These are phyloP conservation scores for Wallacemonas sp. DNA, from an alignment of 208 protist genomes.

Conservation along the genomic window DNA sequence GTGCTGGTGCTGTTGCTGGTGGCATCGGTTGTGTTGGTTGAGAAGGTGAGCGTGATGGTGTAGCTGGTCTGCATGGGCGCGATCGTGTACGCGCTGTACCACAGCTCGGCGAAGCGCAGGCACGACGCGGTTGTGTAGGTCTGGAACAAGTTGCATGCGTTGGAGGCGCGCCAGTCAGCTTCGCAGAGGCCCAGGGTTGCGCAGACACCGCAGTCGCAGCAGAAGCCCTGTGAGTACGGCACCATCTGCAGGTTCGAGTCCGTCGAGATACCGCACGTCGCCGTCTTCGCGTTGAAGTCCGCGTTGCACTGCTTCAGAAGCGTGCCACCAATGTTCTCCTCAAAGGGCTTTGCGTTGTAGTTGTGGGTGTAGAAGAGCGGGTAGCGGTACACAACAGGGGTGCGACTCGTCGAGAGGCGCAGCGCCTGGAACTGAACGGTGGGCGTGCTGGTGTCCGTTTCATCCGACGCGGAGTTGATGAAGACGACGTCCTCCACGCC, in stretches of 20 bases:
- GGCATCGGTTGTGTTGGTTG: conserved; percentile 16
- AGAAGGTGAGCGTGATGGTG: conserved; percentile 56
- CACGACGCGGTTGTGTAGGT: conserved; percentile 68
- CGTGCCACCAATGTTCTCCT: conserved; percentile 48
- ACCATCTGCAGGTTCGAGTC: conserved; percentile 43
- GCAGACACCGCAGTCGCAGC: conserved; percentile 79
- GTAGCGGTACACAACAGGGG: conserved; percentile 72
- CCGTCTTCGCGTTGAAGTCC: conserved; percentile 27
- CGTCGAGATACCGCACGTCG: conserved; percentile 75
- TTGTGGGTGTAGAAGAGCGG: conserved; percentile 80
- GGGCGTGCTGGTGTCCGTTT: conserved; percentile 19
- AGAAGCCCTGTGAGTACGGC: conserved; percentile 86
- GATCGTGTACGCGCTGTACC: conserved; percentile 87
- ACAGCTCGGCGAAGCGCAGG: conserved; percentile 71
- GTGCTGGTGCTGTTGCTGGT: neutral
- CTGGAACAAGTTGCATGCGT: conserved; percentile 63
- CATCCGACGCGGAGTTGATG: conserved; percentile 53
- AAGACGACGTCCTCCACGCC: conserved; percentile 69
- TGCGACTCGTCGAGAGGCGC: conserved; percentile 59
- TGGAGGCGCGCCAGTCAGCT: conserved; percentile 44
- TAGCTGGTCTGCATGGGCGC: conserved; percentile 60
- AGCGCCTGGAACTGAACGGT: conserved; percentile 60
- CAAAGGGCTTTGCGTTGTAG: conserved; percentile 87
- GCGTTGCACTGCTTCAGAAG: conserved; percentile 68
- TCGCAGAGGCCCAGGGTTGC: conserved; percentile 61